Evolutionary conservation across 306 rosid species (phyloP).

Genomic region (Styphnolobium japonicum): DNA sequence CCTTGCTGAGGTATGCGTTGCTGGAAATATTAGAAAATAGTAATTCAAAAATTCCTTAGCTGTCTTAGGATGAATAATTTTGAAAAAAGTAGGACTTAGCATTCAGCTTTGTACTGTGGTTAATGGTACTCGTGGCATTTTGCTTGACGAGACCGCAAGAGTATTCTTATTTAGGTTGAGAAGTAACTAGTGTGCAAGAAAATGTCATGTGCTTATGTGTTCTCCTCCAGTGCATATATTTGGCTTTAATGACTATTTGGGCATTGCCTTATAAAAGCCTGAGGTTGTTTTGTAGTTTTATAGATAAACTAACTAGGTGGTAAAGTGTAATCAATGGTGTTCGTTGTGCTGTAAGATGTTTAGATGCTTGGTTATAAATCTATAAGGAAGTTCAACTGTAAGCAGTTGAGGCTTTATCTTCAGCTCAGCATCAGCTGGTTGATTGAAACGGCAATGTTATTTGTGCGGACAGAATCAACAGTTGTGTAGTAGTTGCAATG

Average conservation of each 20-base stretch:
- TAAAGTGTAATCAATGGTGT: too few relatives aligned
- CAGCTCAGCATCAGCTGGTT: too few relatives aligned
- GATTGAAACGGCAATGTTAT: too few relatives aligned
- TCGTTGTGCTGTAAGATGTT: too few relatives aligned
- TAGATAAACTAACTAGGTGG: too few relatives aligned
- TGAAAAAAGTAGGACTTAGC: not conserved
- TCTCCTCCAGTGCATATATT: not conserved
- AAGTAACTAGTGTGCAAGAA: not conserved
- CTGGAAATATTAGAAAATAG: not conserved
- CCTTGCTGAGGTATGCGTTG: not conserved
- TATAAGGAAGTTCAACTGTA: too few relatives aligned
- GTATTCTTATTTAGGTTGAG: not conserved
- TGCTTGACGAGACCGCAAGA: not conserved
- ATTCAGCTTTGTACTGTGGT: not conserved
- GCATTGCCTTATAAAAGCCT: too few relatives aligned
- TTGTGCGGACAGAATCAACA: too few relatives aligned
- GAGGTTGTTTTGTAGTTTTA: too few relatives aligned
- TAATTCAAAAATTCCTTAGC: not conserved
- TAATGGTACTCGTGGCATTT: not conserved
- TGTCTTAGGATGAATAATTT: not conserved
- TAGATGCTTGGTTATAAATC: too few relatives aligned
- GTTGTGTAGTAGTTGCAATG: not conserved
- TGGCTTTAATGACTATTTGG: too few relatives aligned
- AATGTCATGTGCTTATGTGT: not conserved
- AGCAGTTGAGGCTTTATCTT: too few relatives aligned